Base-by-base conservation (phyloP, 2,329 filamentous ascomycete genomes). In the Raffaelea albimanens region DNA sequence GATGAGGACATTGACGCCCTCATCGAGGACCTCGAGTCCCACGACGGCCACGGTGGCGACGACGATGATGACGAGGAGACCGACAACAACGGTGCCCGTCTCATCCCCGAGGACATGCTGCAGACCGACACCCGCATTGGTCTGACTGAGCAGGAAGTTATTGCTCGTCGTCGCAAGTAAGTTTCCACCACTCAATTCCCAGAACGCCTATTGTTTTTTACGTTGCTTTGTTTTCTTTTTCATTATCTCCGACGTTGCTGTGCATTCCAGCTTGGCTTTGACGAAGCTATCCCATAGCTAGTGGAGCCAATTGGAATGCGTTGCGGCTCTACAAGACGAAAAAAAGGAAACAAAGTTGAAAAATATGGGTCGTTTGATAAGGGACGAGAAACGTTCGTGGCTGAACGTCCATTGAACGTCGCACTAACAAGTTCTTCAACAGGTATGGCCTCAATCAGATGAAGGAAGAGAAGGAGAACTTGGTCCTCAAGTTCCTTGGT, bases 1-100 rank as follows among this genome's bases (percentile, higher is more conserved):
- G 84, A 88, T 58, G 85, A 88, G 69, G 84, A 91, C 63, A 88
- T 95, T 56, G 86, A 94, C 61, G 80, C 82, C 60, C 75, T 95
- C 59, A 94, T 95, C 56, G 85, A 89, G 64, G 87, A 93, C 59
- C 82, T 94, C 56, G 85, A 93, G 69, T 88, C 83, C 39, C 74
- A 87, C 58, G 87, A 93, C 65, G 86, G 83, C 47, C 79, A 82
- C 56, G 74, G 76, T 49, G 80, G 84, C 46, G 70, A 73, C 18
- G 71, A 82, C 29, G 79, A 84, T 23, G 80, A 73, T 44, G 68
- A 74, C 38, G 67, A 75, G 40, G 72, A 72, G 45, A 57, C 57
- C 20, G 64, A 66, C 53, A 53, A 56, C 11, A 52, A 68, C 66
- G 78, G 74, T 48, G 82, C 73, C 54, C 80, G 79, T 50, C 66